Evolutionary conservation across 2,329 filamentous ascomycete species (phyloP).

Genomic region (Ampelomyces quisqualis): DNA sequence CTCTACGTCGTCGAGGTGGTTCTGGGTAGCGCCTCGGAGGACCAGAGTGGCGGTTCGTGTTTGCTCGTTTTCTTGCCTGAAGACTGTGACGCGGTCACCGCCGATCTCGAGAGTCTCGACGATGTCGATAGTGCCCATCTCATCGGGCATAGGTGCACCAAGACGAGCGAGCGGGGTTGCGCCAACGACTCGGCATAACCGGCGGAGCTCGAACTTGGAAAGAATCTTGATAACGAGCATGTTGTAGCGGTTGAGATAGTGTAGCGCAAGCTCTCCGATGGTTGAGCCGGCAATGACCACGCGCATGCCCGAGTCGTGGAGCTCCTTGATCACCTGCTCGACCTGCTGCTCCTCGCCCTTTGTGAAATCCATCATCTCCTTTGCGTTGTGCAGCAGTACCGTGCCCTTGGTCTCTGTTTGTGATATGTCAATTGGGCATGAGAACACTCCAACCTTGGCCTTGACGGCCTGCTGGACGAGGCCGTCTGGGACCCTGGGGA

Average conservation of each 20-base stretch:
- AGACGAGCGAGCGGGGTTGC: slow-evolving; percentile 94
- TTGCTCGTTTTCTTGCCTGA: slow-evolving; percentile 90
- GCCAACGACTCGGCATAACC: slow-evolving; percentile 92
- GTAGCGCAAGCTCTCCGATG: slow-evolving; percentile 92
- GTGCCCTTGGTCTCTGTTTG: slow-evolving; percentile 99
- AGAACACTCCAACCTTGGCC: slow-evolving; percentile 96
- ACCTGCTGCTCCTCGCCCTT: slow-evolving; percentile 94
- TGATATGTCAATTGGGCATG: slow-evolving; percentile 90
- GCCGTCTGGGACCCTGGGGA: slow-evolving; percentile 91
- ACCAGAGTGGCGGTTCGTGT: slow-evolving; percentile 94
- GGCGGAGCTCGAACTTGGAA: slow-evolving; percentile 95
- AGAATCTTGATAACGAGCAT: slow-evolving; percentile 96
- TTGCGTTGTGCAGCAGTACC: slow-evolving; percentile 91
- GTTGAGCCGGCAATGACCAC: slow-evolving; percentile 90
- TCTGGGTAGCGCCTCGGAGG: slow-evolving; percentile 92
- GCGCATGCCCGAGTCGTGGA: slow-evolving; percentile 88
- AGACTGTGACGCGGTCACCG: slow-evolving; percentile 95
- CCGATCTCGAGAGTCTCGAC: slow-evolving; percentile 98
- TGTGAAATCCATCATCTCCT: slow-evolving; percentile 98
- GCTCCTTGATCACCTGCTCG: slow-evolving; percentile 88
- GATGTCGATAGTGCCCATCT: slow-evolving; percentile 93
- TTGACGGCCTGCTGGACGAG: slow-evolving; percentile 82
- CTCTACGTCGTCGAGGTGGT: slow-evolving; percentile 96
- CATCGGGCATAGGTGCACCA: slow-evolving; percentile 98
- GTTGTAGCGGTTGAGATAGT: slow-evolving; percentile 96